phyloP scores from a whole-genome alignment of 371 early-diverging fungal species.

The Mortierella sp. region DNA sequence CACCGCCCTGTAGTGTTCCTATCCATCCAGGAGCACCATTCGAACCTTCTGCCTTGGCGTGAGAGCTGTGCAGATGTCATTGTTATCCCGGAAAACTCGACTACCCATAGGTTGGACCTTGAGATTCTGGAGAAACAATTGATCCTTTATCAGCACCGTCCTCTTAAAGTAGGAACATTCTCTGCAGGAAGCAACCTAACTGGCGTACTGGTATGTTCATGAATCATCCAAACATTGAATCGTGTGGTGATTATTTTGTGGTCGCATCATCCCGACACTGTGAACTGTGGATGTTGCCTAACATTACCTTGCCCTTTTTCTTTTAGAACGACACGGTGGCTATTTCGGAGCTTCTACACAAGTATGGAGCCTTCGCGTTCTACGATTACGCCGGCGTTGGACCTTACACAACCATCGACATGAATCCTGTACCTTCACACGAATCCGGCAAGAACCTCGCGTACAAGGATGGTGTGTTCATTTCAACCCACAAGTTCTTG shows the following conservation, averaged over 20 bases:
- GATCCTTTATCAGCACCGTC: constrained; percentile 16
- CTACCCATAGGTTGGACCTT: constrained; percentile 11
- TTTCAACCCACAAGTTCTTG: constrained; percentile 41
- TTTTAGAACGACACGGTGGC: constrained; percentile 33
- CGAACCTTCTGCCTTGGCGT: constrained; percentile 32
- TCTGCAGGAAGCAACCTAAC: constrained; percentile 39
- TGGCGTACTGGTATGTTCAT: constrained; percentile 29
- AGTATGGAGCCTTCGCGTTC: constrained; percentile 18
- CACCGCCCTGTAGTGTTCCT: constrained; percentile 29
- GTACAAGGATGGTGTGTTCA: constrained; percentile 45
- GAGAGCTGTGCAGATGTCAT: constrained; percentile 30
- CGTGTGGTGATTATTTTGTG: background rate
- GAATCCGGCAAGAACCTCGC: constrained; percentile 13
- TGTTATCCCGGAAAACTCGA: constrained; percentile 10
- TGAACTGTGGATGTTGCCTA: too few species aligned
- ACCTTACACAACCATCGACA: constrained; percentile 34
- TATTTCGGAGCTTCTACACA: constrained; percentile 29
- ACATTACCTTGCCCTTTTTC: constrained; percentile 4
- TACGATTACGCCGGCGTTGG: constrained; percentile 39
- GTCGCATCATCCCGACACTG: too few species aligned
- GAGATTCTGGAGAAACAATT: constrained; percentile 20
- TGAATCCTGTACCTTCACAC: constrained; percentile 28
- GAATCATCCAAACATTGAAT: background rate
- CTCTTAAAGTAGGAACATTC: constrained; percentile 27
- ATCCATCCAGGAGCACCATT: constrained; percentile 34